phyloP scores from a whole-genome alignment of 2,329 filamentous ascomycete genomes.

The Cladorrhinum sp. region DNA sequence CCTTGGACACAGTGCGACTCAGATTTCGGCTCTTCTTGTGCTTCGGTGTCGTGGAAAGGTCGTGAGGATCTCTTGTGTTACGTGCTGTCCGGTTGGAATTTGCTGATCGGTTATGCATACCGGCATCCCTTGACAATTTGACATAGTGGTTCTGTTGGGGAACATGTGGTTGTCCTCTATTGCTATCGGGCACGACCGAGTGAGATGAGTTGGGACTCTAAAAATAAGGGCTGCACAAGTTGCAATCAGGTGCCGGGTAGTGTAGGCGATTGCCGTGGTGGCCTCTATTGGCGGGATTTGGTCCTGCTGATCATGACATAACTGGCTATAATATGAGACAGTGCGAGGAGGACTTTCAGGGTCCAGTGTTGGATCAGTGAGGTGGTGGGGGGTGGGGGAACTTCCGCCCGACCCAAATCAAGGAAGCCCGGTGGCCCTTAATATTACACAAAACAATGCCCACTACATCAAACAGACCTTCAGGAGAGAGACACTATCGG shows the following conservation, averaged over 20 bases:
- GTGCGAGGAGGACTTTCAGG: background rate
- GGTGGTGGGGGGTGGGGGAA: background rate
- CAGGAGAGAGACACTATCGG: background rate
- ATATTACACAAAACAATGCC: background rate
- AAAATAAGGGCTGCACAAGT: background rate
- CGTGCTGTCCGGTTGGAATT: background rate
- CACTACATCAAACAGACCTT: background rate
- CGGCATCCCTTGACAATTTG: background rate
- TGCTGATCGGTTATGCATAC: background rate
- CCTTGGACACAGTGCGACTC: too few species aligned
- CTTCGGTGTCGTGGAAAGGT: background rate
- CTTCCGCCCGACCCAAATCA: background rate
- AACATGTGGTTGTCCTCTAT: background rate
- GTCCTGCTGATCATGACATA: constrained; percentile 4
- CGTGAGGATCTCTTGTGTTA: background rate
- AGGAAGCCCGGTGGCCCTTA: background rate
- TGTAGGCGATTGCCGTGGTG: too few species aligned
- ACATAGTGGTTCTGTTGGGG: background rate
- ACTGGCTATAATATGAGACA: background rate
- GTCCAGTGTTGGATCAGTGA: too few species aligned
- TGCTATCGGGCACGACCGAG: background rate
- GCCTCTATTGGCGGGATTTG: background rate
- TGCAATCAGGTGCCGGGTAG: background rate
- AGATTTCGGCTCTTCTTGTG: background rate
- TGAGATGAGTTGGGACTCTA: background rate